A percentile compares a stretch with the other conserved stretches of the same genome.
phyloP scores from a whole-genome alignment of 2,329 filamentous ascomycete species.

The Monosporascus sp. region DNA sequence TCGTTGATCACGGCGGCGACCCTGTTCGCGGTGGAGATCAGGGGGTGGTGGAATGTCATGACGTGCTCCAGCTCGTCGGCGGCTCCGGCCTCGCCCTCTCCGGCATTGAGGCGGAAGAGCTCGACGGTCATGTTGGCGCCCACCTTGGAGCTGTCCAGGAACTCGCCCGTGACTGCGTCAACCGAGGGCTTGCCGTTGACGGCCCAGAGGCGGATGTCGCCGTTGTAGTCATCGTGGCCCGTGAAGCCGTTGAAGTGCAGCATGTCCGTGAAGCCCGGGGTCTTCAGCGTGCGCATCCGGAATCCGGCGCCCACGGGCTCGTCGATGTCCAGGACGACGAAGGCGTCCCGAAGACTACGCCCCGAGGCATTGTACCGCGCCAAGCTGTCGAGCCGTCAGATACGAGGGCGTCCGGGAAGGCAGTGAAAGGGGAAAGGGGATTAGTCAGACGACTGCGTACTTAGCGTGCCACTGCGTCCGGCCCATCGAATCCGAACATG shows the following conservation, averaged over 20 bases:
- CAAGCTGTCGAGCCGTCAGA: constrained; percentile 1
- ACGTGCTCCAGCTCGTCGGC: constrained; percentile 16
- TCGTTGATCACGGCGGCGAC: constrained; percentile 11
- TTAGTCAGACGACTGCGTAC: constrained; percentile 8
- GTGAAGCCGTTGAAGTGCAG: constrained; percentile 26
- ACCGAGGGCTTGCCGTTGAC: constrained; percentile 22
- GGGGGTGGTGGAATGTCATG: constrained; percentile 12
- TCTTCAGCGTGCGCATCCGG: constrained; percentile 17
- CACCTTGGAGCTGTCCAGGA: constrained; percentile 7
- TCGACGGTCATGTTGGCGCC: constrained; percentile 15
- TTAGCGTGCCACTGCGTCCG: constrained; percentile 21
- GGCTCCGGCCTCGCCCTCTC: not conserved
- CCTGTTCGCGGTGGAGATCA: constrained; percentile 20
- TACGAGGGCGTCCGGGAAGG: not conserved
- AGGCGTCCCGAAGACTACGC: constrained; percentile 24
- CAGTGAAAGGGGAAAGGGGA: not conserved
- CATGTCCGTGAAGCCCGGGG: constrained; percentile 23
- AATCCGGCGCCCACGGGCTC: constrained; percentile 15
- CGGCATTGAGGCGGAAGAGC: constrained; percentile 8
- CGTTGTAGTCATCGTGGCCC: constrained; percentile 17
- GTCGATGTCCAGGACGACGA: constrained; percentile 29
- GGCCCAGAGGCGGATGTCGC: constrained; percentile 16
- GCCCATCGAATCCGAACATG: constrained; percentile 18
- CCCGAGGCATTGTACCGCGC: constrained; percentile 20
- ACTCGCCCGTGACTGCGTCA: constrained; percentile 12